Conservation (phyloP, 2,329 filamentous ascomycete species). For the Pseudogymnoascus sp. region DNA sequence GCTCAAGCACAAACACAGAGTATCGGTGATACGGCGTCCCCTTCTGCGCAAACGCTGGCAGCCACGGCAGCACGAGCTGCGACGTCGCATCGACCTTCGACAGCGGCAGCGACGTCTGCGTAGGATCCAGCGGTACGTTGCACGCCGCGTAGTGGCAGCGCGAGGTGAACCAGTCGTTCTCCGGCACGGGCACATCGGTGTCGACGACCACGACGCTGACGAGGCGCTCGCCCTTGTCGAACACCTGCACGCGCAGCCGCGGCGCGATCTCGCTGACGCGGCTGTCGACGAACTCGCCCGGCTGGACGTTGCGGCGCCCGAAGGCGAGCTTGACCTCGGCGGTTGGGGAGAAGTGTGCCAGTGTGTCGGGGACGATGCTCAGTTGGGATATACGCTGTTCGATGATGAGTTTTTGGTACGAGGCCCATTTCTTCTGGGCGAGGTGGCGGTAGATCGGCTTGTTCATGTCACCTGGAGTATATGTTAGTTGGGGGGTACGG, state of each 20-base stretch:
- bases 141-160: slow-evolving; percentile 83
- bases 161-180: slow-evolving; percentile 67
- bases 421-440: slow-evolving; percentile 79
- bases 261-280: slow-evolving; percentile 65
- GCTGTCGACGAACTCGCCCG: slow-evolving; percentile 74
- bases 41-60: slow-evolving; percentile 81
- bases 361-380: slow-evolving; percentile 78
- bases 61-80: slow-evolving; percentile 72
- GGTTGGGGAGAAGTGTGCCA: slow-evolving; percentile 70
- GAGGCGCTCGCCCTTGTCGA: slow-evolving; percentile 72
- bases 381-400: slow-evolving; percentile 82
- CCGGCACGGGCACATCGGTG: slow-evolving; percentile 77
- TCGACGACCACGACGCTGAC: slow-evolving; percentile 83
- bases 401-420: slow-evolving; percentile 71
- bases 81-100: slow-evolving; percentile 49
- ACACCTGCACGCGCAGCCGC: slow-evolving; percentile 75
- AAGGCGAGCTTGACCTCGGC: slow-evolving; percentile 81
- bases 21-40: slow-evolving; percentile 88
- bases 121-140: slow-evolving; percentile 60
- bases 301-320: slow-evolving; percentile 58
- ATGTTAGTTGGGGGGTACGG: slow-evolving; percentile 19
- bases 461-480: slow-evolving; percentile 72
- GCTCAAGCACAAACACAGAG: slow-evolving; percentile 75
- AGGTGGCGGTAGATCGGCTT: slow-evolving; percentile 94
- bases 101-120: slow-evolving; percentile 56